These are phyloP conservation scores for Datisca glomerata DNA, from an alignment of 306 rosid species.

Conservation along the genomic window DNA sequence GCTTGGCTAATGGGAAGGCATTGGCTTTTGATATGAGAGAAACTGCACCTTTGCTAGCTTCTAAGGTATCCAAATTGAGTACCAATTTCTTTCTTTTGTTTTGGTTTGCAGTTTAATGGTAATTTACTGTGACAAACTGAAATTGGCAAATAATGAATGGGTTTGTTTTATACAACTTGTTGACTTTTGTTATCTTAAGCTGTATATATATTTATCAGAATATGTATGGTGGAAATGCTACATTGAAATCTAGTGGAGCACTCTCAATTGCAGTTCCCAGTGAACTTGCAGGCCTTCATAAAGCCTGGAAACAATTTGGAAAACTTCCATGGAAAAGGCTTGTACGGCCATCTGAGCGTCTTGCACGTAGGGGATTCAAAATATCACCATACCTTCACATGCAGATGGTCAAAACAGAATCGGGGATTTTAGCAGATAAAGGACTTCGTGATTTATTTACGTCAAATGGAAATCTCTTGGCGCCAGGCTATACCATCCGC, in stretches of 20 bases:
- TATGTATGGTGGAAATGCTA: constrained; percentile 51
- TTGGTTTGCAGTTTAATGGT: constrained; percentile 6
- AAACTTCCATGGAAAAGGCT: constrained; percentile 70
- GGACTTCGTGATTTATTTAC: constrained; percentile 58
- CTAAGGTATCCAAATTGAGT: constrained; percentile 35
- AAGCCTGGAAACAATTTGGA: constrained; percentile 61
- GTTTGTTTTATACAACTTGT: no score
- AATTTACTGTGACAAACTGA: no score
- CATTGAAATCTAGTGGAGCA: constrained; percentile 41
- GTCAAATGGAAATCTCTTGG: constrained; percentile 51
- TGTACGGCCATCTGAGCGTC: constrained; percentile 52
- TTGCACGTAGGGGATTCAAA: constrained; percentile 56
- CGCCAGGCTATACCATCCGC: constrained; percentile 31
- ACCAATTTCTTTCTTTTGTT: neutral
- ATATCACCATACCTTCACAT: constrained; percentile 49
- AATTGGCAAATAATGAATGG: no score
- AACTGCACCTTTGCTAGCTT: constrained; percentile 61
- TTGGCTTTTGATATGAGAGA: constrained; percentile 76
- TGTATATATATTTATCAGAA: no score
- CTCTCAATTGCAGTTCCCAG: constrained; percentile 71
- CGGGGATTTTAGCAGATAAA: constrained; percentile 31
- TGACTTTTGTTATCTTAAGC: no score
- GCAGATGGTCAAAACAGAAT: constrained; percentile 40
- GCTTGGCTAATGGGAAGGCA: constrained; percentile 31
- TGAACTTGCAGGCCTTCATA: constrained; percentile 65